Evolutionary conservation across 2,329 filamentous ascomycete species (phyloP).

Genomic region (Teratosphaeria pseudoeucalypti): DNA sequence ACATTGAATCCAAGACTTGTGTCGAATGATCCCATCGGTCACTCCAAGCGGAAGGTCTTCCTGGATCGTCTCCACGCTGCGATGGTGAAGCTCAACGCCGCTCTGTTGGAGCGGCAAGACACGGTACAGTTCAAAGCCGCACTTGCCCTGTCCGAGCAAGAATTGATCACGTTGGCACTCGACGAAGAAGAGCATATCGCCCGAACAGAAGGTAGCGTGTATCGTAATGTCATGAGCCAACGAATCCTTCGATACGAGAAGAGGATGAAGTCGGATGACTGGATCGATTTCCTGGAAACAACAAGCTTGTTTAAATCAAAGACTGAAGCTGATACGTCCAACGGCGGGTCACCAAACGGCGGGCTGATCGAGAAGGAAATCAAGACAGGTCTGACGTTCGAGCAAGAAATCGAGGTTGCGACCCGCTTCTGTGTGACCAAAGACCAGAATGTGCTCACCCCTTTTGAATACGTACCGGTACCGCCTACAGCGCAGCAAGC

Average conservation of each 20-base stretch:
- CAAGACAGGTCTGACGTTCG: conserved; percentile 56
- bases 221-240: conserved; percentile 75
- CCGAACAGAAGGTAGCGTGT: conserved; percentile 56
- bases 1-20: conserved; percentile 57
- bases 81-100: conserved; percentile 53
- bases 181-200: conserved; percentile 73
- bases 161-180: conserved; percentile 57
- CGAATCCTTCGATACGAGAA: conserved; percentile 60
- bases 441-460: conserved; percentile 51
- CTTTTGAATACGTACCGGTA: conserved; percentile 63
- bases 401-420: conserved; percentile 60
- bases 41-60: conserved; percentile 23
- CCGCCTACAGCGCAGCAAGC: conserved; percentile 59
- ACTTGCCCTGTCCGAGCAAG: conserved; percentile 53
- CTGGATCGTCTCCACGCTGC: conserved; percentile 56
- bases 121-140: conserved; percentile 30
- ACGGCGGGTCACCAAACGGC: background rate
- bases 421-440: conserved; percentile 46
- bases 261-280: conserved; percentile 62
- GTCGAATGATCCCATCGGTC: conserved; percentile 35
- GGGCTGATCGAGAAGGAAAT: conserved; percentile 33
- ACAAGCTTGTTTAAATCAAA: conserved; percentile 5
- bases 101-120: conserved; percentile 1
- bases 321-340: background rate
- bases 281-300: conserved; percentile 40